Percentiles rank a stretch among this genome's conserved stretches.
phyloP scores from a whole-genome alignment of 805 yeast species.

The Candida nitratophila region DNA sequence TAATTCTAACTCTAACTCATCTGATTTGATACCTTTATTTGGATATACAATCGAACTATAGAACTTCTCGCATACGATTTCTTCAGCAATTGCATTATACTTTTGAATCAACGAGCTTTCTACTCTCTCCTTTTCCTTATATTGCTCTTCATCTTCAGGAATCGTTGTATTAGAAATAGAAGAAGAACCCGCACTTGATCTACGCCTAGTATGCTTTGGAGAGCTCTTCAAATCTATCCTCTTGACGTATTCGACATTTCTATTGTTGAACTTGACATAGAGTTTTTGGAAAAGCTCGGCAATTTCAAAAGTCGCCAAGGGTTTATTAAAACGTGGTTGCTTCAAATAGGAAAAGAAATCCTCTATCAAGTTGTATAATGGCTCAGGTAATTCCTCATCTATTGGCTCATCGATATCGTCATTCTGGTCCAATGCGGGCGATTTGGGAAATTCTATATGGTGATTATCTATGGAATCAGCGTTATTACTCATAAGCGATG shows the following conservation, averaged over 20 bases:
- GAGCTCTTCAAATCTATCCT: conserved; percentile 5
- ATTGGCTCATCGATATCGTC: not conserved
- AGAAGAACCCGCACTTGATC: not conserved
- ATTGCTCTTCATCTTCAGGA: conserved; percentile 5
- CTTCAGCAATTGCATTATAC: conserved; percentile 24
- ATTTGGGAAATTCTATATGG: not conserved
- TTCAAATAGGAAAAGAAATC: conserved; percentile 23
- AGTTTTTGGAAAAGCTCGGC: conserved; percentile 28
- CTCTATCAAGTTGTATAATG: conserved; percentile 17
- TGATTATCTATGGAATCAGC: not conserved
- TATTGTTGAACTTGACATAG: conserved; percentile 20
- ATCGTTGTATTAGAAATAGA: not conserved
- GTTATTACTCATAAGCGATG: not conserved
- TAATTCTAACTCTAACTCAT: conserved; percentile 21
- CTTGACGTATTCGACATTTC: conserved; percentile 12
- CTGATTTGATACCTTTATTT: conserved; percentile 20
- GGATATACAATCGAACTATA: conserved; percentile 28
- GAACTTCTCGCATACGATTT: conserved; percentile 26
- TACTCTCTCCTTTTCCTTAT: conserved; percentile 5
- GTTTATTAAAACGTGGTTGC: conserved; percentile 29
- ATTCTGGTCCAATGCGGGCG: too few relatives aligned
- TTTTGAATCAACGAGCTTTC: conserved; percentile 11
- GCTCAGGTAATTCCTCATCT: conserved; percentile 21
- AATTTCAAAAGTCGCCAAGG: conserved; percentile 27
- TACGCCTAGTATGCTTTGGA: not conserved